Conservation (phyloP, 2,329 filamentous ascomycete species). For the Elsinoe arachidis region DNA sequence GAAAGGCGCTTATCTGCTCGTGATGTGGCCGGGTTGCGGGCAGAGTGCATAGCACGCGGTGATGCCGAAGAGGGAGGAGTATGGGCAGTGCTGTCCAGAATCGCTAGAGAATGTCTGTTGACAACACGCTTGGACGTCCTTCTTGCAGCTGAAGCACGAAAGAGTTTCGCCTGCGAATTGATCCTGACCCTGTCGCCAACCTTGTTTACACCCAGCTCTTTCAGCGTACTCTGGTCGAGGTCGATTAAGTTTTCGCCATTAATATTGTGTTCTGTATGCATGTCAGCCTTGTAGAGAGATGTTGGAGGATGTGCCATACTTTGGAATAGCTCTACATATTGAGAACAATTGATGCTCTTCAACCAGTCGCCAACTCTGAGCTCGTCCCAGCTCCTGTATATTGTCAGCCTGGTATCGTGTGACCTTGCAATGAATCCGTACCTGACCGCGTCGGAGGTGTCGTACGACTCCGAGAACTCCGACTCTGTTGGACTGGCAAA, state of each 20-base stretch:
- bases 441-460: slow-evolving; percentile 55
- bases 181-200: slow-evolving; percentile 92
- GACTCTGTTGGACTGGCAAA: slow-evolving; percentile 84
- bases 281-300: slow-evolving; percentile 18
- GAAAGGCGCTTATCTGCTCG: slow-evolving; percentile 41
- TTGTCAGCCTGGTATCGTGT: slow-evolving; percentile 12
- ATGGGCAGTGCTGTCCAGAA: slow-evolving; percentile 59
- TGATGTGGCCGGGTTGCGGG: slow-evolving; percentile 37
- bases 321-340: slow-evolving; percentile 86
- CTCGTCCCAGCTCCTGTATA: slow-evolving; percentile 70
- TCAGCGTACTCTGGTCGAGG: slow-evolving; percentile 91
- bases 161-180: slow-evolving; percentile 41
- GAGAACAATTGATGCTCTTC: slow-evolving; percentile 79
- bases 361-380: slow-evolving; percentile 87
- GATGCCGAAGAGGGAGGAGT: slow-evolving; percentile 15
- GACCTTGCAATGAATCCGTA: slow-evolving; percentile 19
- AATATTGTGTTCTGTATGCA: slow-evolving; percentile 67
- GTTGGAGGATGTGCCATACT: slow-evolving; percentile 28
- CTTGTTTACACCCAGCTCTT: slow-evolving; percentile 98
- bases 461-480: slow-evolving; percentile 73
- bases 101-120: slow-evolving; percentile 76
- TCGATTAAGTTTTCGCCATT: slow-evolving; percentile 95
- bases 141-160: slow-evolving; percentile 41
- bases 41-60: slow-evolving; percentile 37
- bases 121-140: slow-evolving; percentile 54